A percentile compares a stretch with the other conserved stretches of the same genome.
phyloP scores from a whole-genome alignment of 495 filamentous ascomycete genomes.

The Podospora pseudoanserina region DNA sequence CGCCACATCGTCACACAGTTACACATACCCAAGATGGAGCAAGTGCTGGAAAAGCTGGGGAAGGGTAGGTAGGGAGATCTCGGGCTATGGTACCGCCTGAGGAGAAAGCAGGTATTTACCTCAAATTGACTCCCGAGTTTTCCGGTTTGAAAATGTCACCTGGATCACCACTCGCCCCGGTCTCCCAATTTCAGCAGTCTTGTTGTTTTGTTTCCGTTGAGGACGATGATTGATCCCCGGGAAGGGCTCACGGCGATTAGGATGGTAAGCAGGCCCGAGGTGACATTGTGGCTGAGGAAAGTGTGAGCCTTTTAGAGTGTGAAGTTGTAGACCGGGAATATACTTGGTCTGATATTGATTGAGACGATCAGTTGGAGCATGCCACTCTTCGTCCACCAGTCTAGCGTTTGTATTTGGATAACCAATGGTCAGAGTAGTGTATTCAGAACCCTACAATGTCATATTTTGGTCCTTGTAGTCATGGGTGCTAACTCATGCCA shows the following conservation, averaged over 20 bases:
- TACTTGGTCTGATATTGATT: not conserved
- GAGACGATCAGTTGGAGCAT: no score
- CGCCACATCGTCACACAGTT: not conserved
- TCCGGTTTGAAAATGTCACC: not conserved
- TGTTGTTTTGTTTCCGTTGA: not conserved
- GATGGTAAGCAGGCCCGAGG: not conserved
- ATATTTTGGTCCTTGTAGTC: no score
- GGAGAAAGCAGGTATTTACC: not conserved
- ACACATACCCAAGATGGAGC: not conserved
- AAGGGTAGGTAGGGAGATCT: not conserved
- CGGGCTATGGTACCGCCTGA: not conserved
- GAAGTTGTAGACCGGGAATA: not conserved
- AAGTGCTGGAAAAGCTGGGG: not conserved
- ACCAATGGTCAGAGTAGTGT: no score
- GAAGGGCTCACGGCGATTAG: not conserved
- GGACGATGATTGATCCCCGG: not conserved
- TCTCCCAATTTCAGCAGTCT: no score
- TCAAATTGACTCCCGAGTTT: not conserved
- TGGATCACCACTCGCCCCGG: not conserved
- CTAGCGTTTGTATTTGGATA: no score
- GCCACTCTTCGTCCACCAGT: no score
- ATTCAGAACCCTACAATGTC: no score
- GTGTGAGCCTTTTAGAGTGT: not conserved
- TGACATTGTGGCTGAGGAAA: not conserved
- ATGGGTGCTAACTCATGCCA: no score